Evolutionary conservation across 345 rosid genomes (phyloP).

Genomic region (Eucalyptus cloeziana): DNA sequence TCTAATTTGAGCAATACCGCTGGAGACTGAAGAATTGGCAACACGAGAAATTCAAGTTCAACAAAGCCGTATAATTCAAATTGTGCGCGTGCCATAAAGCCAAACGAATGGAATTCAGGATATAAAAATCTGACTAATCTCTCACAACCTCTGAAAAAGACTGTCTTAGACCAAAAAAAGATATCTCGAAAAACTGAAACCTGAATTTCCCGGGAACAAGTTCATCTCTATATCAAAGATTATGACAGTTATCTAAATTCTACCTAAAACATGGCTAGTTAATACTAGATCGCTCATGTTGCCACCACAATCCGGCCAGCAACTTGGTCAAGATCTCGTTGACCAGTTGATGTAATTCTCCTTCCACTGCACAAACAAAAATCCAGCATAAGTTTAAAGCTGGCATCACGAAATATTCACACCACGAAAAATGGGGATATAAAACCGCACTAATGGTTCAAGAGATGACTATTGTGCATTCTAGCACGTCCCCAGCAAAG

Average conservation of each 20-base stretch:
- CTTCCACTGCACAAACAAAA: conserved; percentile 47
- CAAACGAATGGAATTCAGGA: neutral
- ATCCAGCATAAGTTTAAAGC: neutral
- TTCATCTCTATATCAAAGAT: neutral
- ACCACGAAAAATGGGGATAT: neutral
- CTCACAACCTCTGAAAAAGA: neutral
- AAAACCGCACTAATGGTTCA: neutral
- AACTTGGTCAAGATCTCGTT: conserved; percentile 87
- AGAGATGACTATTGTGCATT: neutral
- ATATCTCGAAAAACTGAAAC: neutral
- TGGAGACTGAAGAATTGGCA: neutral
- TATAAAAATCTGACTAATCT: neutral
- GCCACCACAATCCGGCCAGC: conserved; percentile 63
- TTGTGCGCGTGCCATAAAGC: neutral
- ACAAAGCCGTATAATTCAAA: neutral
- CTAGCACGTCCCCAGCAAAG: neutral
- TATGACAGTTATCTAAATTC: neutral
- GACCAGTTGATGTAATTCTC: conserved; percentile 76
- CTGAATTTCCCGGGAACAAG: neutral
- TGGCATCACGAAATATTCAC: neutral
- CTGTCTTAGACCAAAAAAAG: neutral
- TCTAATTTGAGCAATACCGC: neutral
- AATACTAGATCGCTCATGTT: neutral
- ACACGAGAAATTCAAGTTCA: neutral
- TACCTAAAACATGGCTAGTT: neutral